These are phyloP conservation scores for Hagleromyces aurorensis DNA, from an alignment of 805 yeast species.

Conservation along the genomic window DNA sequence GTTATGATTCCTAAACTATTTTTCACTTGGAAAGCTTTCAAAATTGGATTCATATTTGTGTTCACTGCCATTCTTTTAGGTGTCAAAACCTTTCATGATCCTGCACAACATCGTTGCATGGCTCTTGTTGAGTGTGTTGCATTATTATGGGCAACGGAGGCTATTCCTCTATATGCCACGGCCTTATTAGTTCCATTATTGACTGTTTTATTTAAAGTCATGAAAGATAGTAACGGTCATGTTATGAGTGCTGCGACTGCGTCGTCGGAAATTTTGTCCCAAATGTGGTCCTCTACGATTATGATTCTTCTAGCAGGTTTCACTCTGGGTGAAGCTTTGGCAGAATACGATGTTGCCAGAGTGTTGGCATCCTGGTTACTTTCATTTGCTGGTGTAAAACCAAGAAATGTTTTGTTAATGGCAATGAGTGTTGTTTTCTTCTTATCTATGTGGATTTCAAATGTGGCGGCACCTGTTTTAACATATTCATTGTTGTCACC, in stretches of 20 bases:
- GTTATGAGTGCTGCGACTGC: constrained; percentile 62
- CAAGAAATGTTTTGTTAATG: constrained; percentile 64
- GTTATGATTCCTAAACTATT: constrained; percentile 41
- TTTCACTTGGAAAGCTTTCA: constrained; percentile 41
- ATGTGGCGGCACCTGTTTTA: constrained; percentile 93
- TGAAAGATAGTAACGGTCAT: constrained; percentile 44
- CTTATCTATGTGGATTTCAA: constrained; percentile 90
- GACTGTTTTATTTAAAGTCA: constrained; percentile 60
- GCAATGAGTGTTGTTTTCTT: constrained; percentile 82
- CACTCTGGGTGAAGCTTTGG: constrained; percentile 85
- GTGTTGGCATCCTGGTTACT: constrained; percentile 80
- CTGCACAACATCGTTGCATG: constrained; percentile 54
- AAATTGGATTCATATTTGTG: constrained; percentile 40
- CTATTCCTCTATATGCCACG: constrained; percentile 88
- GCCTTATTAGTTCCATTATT: constrained; percentile 76
- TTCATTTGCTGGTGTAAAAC: constrained; percentile 74
- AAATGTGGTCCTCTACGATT: constrained; percentile 94
- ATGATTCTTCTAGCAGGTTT: constrained; percentile 88
- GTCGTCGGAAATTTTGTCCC: constrained; percentile 54
- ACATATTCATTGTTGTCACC: constrained; percentile 86
- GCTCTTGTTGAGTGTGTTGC: constrained; percentile 59
- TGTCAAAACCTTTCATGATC: constrained; percentile 55
- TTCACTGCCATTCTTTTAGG: constrained; percentile 48
- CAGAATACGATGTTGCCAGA: constrained; percentile 84
- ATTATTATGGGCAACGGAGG: constrained; percentile 90